Evolutionary conservation across 768 basidiomycete species (phyloP), one percentile per base, ranked within the genome.

Genomic region (Hydnum rufescens): DNA sequence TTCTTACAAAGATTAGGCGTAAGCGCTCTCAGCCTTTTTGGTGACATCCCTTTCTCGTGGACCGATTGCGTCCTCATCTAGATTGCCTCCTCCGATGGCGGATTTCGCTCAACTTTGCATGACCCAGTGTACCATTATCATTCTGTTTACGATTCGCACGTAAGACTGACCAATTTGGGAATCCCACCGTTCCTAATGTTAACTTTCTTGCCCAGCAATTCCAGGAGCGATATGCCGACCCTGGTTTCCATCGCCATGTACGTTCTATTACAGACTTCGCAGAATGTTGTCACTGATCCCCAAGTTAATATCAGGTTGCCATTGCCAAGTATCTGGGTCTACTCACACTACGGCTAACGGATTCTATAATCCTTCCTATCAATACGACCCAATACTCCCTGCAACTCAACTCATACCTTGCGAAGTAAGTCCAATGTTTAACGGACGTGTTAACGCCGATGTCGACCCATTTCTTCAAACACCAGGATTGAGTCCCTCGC

Each of bases 1-100:
- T 95, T 96, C 68, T 66, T 97, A 59, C 87, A 96, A 64, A 70
- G 78, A 39, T 69, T 78, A 50, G 82, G 82, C 1, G 74, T 82
- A 51, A 65, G 75, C 44, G 53, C 43, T 5, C 22, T 25, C 31
- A 32, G 4, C 25, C 4, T 42, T 4, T 48, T 13, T 13, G 23
- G 19, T 48, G 34, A 53, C 26, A 32, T 6, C 29, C 46, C 2
- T 25, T 4, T 30, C 8, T 5, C 6, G 23, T 54, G 53, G 22
- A n/a, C n/a, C 49, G 13, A 19, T 30, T 39, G 55, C 52, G 47
- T 39, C 32, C 43, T n/a, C 16, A 16, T 49, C 42, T 28, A 67
- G 67, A 60, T 67, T 19, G 59, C 70, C 25, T 68, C 67, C 53
- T 58, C 59, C 1, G 59, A 68, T 53, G 61, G 59, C 28, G 67